These are phyloP conservation scores for Ustilago lituana DNA, from an alignment of 1,284 basidiomycete species.

Conservation along the genomic window DNA sequence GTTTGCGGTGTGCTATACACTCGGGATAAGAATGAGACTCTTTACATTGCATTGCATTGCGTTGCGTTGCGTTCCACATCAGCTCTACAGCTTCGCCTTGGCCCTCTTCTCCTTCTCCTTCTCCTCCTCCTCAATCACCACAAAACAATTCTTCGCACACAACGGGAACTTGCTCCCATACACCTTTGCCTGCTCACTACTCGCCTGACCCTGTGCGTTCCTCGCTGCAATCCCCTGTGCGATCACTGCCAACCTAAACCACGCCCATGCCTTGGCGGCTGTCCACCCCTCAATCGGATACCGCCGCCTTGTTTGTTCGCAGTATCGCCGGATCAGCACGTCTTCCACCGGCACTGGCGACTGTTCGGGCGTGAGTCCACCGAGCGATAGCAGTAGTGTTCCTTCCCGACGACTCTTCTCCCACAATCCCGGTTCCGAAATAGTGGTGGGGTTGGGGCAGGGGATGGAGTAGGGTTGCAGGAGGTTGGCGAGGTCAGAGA, in stretches of 20 bases:
- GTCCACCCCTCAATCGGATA: slow-evolving; percentile 81
- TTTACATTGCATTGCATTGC: no score
- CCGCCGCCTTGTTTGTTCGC: slow-evolving; percentile 72
- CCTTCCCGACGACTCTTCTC: slow-evolving; percentile 13
- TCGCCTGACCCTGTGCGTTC: slow-evolving; percentile 83
- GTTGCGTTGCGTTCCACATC: no score
- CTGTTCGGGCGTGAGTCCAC: slow-evolving; percentile 69
- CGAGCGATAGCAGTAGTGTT: slow-evolving; percentile 47
- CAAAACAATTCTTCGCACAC: slow-evolving; percentile 29
- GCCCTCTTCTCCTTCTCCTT: no score
- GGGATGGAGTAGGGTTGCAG: slow-evolving; percentile 73
- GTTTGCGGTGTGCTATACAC: no score
- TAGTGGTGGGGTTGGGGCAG: slow-evolving; percentile 13
- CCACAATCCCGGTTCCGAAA: slow-evolving; percentile 33
- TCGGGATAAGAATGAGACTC: no score
- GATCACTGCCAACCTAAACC: slow-evolving; percentile 88
- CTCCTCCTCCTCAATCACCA: slow-evolving; percentile 22
- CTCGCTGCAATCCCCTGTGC: slow-evolving; percentile 92
- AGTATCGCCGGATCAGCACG: slow-evolving; percentile 81
- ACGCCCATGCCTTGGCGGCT: slow-evolving; percentile 84
- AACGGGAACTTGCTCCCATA: slow-evolving; percentile 55
- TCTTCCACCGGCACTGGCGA: slow-evolving; percentile 74
- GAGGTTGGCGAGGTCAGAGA: slow-evolving; percentile 91
- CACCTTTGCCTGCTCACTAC: slow-evolving; percentile 73
- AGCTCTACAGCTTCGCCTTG: slow-evolving; percentile 17